These are phyloP conservation scores for Mucor sp. DNA, from an alignment of 371 early-diverging fungal genomes.

Conservation along the genomic window DNA sequence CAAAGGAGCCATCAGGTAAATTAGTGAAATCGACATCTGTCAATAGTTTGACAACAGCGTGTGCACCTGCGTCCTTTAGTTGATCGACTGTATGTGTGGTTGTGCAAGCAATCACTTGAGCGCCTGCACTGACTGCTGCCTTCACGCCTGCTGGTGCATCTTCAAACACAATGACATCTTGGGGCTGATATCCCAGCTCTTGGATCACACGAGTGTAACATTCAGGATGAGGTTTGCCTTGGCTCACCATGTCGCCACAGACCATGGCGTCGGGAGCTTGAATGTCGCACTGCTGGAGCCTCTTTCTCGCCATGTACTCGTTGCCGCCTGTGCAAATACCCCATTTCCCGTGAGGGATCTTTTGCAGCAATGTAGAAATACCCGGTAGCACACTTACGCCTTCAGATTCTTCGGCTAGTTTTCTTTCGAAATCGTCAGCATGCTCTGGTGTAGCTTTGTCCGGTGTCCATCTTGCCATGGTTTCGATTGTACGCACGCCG, in stretches of 20 bases:
- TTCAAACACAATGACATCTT: constrained; percentile 69
- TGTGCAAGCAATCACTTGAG: constrained; percentile 57
- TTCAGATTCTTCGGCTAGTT: constrained; percentile 17
- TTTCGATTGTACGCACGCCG: constrained; percentile 47
- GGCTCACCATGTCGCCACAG: constrained; percentile 44
- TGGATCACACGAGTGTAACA: constrained; percentile 54
- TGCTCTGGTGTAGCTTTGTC: constrained; percentile 20
- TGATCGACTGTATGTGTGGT: constrained; percentile 57
- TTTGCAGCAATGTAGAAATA: constrained; percentile 30
- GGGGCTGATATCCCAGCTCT: constrained; percentile 43
- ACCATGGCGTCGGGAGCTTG: constrained; percentile 26
- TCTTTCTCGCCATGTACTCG: constrained; percentile 38
- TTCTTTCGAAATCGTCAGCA: constrained; percentile 14
- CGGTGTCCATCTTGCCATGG: constrained; percentile 25
- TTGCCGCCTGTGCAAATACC: constrained; percentile 41
- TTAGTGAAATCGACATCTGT: constrained; percentile 48
- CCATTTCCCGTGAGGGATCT: constrained; percentile 29
- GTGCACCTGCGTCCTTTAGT: constrained; percentile 60
- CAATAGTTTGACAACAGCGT: constrained; percentile 48
- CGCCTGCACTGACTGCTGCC: constrained; percentile 57
- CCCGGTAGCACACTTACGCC: constrained; percentile 32
- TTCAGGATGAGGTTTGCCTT: constrained; percentile 68
- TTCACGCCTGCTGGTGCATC: constrained; percentile 66
- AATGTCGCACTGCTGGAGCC: constrained; percentile 36
- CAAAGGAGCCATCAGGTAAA: constrained; percentile 24